These are phyloP conservation scores for Castanea mollissima DNA, from an alignment of 306 rosid species.

Conservation along the genomic window DNA sequence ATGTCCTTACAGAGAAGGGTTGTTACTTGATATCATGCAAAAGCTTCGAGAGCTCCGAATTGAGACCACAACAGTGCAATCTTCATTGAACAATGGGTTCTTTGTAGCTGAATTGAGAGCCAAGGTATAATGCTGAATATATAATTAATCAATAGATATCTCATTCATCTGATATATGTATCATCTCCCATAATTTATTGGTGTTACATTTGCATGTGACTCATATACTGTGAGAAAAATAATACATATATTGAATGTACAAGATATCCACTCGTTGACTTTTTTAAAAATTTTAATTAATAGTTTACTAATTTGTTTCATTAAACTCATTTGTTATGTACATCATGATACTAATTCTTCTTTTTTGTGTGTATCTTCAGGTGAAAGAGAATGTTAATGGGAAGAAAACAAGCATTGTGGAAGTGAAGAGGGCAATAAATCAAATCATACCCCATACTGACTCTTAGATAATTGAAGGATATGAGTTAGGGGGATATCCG, in stretches of 20 bases:
- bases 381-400: conserved; percentile 70
- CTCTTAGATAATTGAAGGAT: neutral
- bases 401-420: conserved; percentile 78
- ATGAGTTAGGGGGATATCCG: neutral
- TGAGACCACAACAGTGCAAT: conserved; percentile 70
- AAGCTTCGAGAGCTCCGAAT: conserved; percentile 60
- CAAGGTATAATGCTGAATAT: conserved; percentile 31
- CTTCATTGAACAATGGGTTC: conserved; percentile 60
- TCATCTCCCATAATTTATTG: neutral
- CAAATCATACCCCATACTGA: conserved; percentile 67
- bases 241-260: too few species aligned
- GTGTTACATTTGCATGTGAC: too few species aligned
- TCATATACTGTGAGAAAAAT: too few species aligned
- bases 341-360: neutral
- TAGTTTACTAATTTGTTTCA: neutral
- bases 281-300: too few species aligned
- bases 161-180: too few species aligned
- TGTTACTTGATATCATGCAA: conserved; percentile 74
- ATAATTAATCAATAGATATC: too few species aligned
- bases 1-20: conserved; percentile 69
- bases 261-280: too few species aligned
- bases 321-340: neutral
- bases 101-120: conserved; percentile 75
- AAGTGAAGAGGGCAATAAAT: conserved; percentile 85
- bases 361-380: conserved; percentile 7